A percentile compares a stretch with the other conserved stretches of the same genome.
Evolutionary conservation across 805 yeast genomes (phyloP).

Genomic region (Schwanniomyces pseudopolymorphus): DNA sequence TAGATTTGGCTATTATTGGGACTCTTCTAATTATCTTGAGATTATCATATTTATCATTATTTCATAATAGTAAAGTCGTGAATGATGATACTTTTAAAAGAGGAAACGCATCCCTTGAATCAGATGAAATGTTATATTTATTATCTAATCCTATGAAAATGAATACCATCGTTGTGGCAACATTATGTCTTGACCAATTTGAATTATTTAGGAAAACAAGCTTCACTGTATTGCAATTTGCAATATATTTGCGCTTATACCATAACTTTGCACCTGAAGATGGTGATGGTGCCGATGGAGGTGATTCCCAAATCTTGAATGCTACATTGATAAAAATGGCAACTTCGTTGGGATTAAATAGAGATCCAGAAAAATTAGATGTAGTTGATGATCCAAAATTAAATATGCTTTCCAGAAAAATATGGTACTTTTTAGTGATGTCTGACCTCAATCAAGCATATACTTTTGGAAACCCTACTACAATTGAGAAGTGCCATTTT

Average conservation of each 20-base stretch:
- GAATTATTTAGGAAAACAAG: slow-evolving; percentile 40
- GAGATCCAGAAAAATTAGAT: slow-evolving; percentile 38
- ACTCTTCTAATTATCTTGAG: slow-evolving; percentile 41
- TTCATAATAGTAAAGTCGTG: slow-evolving; percentile 26
- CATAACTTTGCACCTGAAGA: slow-evolving; percentile 40
- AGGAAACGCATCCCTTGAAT: slow-evolving; percentile 19
- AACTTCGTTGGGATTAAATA: slow-evolving; percentile 34
- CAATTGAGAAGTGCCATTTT: slow-evolving; percentile 37
- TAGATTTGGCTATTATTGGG: slow-evolving; percentile 42
- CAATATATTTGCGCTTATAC: slow-evolving; percentile 26
- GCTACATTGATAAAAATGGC: slow-evolving; percentile 39
- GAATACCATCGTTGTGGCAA: slow-evolving; percentile 48
- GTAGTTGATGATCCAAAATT: slow-evolving; percentile 20
- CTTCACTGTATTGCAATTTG: slow-evolving; percentile 31
- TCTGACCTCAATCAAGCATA: slow-evolving; percentile 47
- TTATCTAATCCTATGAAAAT: slow-evolving; percentile 47
- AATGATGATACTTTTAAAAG: slow-evolving; percentile 26
- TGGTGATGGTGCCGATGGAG: slow-evolving; percentile 43
- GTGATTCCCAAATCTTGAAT: slow-evolving; percentile 27
- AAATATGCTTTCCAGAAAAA: slow-evolving; percentile 53
- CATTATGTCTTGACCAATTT: slow-evolving; percentile 56
- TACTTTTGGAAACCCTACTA: slow-evolving; percentile 48
- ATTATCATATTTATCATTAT: slow-evolving; percentile 40
- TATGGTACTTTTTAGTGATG: slow-evolving; percentile 54
- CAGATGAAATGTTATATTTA: slow-evolving; percentile 36